Evolutionary conservation across 495 filamentous ascomycete genomes (phyloP).

Genomic region (Pyronema domesticum): DNA sequence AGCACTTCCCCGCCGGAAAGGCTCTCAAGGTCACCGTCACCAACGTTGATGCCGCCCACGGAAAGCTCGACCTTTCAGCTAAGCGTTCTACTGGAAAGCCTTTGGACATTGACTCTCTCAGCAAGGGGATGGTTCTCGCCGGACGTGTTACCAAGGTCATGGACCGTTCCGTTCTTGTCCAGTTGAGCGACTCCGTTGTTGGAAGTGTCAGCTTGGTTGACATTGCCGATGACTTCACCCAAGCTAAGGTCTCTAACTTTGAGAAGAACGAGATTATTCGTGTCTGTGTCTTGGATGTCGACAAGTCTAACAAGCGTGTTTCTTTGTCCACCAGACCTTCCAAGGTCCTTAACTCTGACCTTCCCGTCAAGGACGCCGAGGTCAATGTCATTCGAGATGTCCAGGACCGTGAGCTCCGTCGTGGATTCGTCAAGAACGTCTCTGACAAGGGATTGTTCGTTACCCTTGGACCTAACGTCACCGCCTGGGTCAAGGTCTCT

Average conservation of each 20-base stretch:
- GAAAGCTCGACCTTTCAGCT: constrained; percentile 66
- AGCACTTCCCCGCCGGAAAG: constrained; percentile 74
- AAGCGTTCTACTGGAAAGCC: constrained; percentile 37
- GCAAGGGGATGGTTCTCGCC: constrained; percentile 59
- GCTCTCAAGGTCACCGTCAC: constrained; percentile 64
- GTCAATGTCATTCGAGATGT: constrained; percentile 49
- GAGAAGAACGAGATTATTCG: constrained; percentile 71
- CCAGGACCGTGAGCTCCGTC: constrained; percentile 58
- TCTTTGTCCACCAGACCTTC: constrained; percentile 71
- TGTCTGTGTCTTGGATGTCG: constrained; percentile 63
- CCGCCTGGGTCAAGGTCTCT: constrained; percentile 60
- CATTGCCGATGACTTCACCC: constrained; percentile 66
- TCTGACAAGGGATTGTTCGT: constrained; percentile 77
- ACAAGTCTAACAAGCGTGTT: constrained; percentile 65
- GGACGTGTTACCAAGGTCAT: constrained; percentile 70
- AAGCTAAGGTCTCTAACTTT: constrained; percentile 39
- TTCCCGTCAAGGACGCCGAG: constrained; percentile 67
- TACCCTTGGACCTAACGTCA: constrained; percentile 56
- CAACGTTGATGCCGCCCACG: constrained; percentile 50
- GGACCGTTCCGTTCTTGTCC: constrained; percentile 66
- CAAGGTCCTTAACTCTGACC: constrained; percentile 66
- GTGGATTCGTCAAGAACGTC: constrained; percentile 78
- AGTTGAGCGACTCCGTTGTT: constrained; percentile 58
- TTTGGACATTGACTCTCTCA: constrained; percentile 48
- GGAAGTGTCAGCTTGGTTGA: constrained; percentile 62